A percentile compares a stretch with the other conserved stretches of the same genome.
phyloP scores from a whole-genome alignment of 1,139 yeast genomes.

The Yamadazyma siamensis region DNA sequence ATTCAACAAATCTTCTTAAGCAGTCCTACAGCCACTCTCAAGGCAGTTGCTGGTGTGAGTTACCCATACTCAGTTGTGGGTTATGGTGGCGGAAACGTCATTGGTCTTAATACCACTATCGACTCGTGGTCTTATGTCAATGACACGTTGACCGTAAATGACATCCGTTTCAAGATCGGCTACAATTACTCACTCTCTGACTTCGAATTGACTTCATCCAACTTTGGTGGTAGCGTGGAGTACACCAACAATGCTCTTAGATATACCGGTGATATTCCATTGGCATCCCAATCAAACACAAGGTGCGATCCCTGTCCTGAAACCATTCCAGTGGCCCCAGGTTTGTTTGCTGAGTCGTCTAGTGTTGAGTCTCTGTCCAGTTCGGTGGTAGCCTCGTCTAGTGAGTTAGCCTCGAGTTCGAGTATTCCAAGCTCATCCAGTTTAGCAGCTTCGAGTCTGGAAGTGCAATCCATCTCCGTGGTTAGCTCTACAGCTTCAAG shows the following conservation, averaged over 20 bases:
- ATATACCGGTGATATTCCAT: constrained; percentile 4
- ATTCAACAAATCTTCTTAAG: constrained; percentile 21
- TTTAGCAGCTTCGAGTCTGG: too few relatives aligned
- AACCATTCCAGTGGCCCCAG: constrained; percentile 8
- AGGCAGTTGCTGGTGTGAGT: constrained; percentile 13
- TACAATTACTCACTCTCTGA: constrained; percentile 14
- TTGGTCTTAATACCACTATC: constrained; percentile 19
- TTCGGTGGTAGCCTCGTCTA: too few relatives aligned
- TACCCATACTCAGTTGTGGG: constrained; percentile 21
- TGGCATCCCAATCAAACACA: constrained; percentile 1
- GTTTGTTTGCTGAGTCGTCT: too few relatives aligned
- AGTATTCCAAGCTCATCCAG: too few relatives aligned
- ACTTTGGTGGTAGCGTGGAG: constrained; percentile 14
- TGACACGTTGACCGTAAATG: constrained; percentile 8
- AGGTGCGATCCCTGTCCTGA: constrained; percentile 9
- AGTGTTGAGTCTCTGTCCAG: too few relatives aligned
- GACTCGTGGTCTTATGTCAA: constrained; percentile 6
- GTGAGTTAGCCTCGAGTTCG: too few relatives aligned
- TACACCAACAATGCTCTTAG: constrained; percentile 7
- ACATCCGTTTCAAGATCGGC: constrained; percentile 23
- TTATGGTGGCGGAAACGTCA: constrained; percentile 25
- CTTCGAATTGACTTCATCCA: constrained; percentile 11
- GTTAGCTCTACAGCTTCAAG: too few relatives aligned
- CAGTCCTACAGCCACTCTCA: constrained; percentile 15
- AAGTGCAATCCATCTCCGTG: too few relatives aligned